Conservation (phyloP, 768 basidiomycete species). For the Lentinus brumalis region DNA sequence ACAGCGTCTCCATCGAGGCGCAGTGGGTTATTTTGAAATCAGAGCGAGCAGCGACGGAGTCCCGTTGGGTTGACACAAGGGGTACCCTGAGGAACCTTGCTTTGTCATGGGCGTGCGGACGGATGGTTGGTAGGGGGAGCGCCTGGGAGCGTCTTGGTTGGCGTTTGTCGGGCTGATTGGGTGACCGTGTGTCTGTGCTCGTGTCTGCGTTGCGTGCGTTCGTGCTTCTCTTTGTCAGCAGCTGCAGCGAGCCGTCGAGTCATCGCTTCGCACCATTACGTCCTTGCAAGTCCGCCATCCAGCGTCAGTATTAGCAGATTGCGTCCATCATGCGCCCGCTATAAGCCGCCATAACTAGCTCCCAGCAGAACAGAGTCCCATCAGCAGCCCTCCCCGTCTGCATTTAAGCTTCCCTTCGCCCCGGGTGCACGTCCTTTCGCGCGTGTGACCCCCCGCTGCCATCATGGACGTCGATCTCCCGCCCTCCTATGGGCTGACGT, state of each 20-base stretch:
- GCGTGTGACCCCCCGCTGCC: background rate
- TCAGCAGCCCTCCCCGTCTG: constrained; percentile 8
- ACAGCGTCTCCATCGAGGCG: no score
- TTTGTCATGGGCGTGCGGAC: constrained; percentile 8
- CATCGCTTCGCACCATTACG: no score
- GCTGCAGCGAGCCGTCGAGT: background rate
- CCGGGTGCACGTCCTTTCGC: background rate
- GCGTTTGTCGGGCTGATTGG: no score
- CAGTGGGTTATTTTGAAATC: no score
- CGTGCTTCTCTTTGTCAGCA: background rate
- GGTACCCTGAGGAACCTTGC: constrained; percentile 1
- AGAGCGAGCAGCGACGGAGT: background rate
- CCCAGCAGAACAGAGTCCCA: background rate
- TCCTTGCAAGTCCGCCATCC: no score
- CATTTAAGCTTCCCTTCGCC: constrained; percentile 3
- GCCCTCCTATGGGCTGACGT: constrained; percentile 11
- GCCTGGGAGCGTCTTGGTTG: no score
- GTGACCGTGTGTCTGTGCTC: no score
- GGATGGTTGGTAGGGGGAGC: background rate
- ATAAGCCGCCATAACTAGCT: background rate
- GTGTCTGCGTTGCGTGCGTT: background rate
- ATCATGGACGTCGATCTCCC: constrained; percentile 17
- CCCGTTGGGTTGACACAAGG: constrained; percentile 1
- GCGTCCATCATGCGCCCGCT: no score
- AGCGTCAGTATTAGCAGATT: no score